Percentiles rank a stretch among this genome's conserved stretches.
phyloP scores from a whole-genome alignment of 108 stramenopile species.

The Schizochytrium sp. region DNA sequence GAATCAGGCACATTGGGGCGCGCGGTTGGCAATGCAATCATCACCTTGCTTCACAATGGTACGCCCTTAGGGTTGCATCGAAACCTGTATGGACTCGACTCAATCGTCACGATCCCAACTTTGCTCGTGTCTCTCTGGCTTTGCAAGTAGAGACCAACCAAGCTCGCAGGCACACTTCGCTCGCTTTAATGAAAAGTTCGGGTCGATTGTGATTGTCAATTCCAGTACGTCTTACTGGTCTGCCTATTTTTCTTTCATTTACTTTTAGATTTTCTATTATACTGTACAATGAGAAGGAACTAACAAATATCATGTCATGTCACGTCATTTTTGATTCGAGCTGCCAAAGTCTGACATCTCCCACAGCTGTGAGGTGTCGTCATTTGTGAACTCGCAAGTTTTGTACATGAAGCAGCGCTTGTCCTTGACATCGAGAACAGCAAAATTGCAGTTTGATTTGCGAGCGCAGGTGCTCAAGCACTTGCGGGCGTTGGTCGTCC shows the following conservation, averaged over 20 bases:
- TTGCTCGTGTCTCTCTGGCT: neutral
- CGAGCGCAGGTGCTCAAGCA: neutral
- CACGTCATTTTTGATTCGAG: no score
- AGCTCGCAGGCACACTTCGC: neutral
- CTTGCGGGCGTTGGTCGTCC: neutral
- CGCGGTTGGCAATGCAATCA: constrained; percentile 36
- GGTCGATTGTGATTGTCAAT: neutral
- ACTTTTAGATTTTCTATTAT: no score
- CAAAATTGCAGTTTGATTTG: neutral
- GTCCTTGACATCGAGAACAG: neutral
- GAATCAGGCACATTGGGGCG: constrained; percentile 78
- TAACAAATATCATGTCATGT: no score
- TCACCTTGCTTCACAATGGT: constrained; percentile 26
- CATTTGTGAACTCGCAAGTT: neutral
- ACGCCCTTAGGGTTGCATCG: neutral
- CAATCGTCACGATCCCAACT: neutral
- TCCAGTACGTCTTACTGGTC: no score
- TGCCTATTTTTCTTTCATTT: no score
- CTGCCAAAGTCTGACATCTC: neutral
- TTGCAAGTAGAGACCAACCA: neutral
- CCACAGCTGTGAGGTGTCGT: neutral
- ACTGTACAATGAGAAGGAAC: no score
- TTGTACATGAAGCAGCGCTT: neutral
- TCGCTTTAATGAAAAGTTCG: neutral
- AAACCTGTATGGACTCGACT: neutral